A percentile compares a stretch with the other conserved stretches of the same genome.
These are phyloP conservation scores for Peronosclerospora sorghi DNA, from an alignment of 352 stramenopile genomes.

Conservation along the genomic window DNA sequence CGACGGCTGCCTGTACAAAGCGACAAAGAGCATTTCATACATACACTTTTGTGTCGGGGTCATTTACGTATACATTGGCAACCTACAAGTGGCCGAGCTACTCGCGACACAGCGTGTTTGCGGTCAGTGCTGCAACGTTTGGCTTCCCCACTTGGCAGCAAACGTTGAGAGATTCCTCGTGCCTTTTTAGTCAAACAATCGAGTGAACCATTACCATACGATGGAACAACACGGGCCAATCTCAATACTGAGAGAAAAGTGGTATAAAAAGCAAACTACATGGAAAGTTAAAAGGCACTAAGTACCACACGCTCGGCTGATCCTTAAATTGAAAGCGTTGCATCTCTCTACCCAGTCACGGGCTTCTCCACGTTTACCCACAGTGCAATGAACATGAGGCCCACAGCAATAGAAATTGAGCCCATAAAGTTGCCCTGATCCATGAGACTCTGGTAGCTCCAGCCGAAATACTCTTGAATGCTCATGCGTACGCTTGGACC, in stretches of 20 bases:
- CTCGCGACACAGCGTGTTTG: no score
- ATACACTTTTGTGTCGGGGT: no score
- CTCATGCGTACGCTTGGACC: constrained; percentile 75
- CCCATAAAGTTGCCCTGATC: constrained; percentile 84
- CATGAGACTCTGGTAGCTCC: constrained; percentile 82
- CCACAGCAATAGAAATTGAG: constrained; percentile 65
- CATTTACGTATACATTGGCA: no score
- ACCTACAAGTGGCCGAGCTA: no score
- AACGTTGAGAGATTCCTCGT: no score
- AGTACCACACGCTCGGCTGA: constrained; percentile 7
- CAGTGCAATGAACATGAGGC: constrained; percentile 73
- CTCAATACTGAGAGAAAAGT: constrained; percentile 14
- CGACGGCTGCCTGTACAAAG: no score
- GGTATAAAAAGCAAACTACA: constrained; percentile 27
- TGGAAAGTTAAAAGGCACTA: constrained; percentile 18
- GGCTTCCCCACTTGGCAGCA: no score
- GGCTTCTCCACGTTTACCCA: constrained; percentile 79
- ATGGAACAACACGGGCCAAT: neutral
- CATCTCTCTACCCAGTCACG: constrained; percentile 9
- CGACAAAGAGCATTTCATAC: no score
- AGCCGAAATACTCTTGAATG: constrained; percentile 83
- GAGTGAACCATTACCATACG: neutral
- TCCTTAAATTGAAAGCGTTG: constrained; percentile 10
- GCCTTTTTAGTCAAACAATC: no score
- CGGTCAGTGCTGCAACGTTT: no score